phyloP scores from a whole-genome alignment of 2,329 filamentous ascomycete species.

The Alternaria alternata region DNA sequence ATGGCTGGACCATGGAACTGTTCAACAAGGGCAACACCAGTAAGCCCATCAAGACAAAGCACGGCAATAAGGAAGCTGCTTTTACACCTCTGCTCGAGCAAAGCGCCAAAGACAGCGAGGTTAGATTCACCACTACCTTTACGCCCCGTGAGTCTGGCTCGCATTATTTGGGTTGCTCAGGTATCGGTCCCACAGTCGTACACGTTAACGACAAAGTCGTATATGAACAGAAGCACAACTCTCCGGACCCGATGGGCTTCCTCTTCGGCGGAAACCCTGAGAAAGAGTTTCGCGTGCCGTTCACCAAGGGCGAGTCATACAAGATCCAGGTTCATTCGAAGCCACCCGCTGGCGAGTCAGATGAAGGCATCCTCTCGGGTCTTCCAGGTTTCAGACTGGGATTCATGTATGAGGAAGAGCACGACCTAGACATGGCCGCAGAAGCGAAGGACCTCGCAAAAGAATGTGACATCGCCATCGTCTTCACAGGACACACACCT shows the following conservation, averaged over 20 bases:
- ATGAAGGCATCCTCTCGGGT: slow-evolving; percentile 36
- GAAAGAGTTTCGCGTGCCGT: slow-evolving; percentile 65
- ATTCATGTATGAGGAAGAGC: slow-evolving; percentile 43
- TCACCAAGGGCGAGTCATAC: slow-evolving; percentile 69
- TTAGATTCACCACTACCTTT: slow-evolving; percentile 36
- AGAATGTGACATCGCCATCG: slow-evolving; percentile 39
- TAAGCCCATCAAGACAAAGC: slow-evolving; percentile 32
- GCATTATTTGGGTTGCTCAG: slow-evolving; percentile 47
- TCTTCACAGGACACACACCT: slow-evolving; percentile 48
- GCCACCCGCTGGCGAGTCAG: slow-evolving; percentile 59
- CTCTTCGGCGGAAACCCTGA: slow-evolving; percentile 71
- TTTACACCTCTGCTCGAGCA: slow-evolving; percentile 37
- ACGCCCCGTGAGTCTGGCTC: slow-evolving; percentile 34
- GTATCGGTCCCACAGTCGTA: slow-evolving; percentile 43
- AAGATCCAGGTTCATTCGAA: slow-evolving; percentile 65
- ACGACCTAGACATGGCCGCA: slow-evolving; percentile 39
- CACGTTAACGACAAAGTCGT: slow-evolving; percentile 38
- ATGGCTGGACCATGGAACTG: slow-evolving; percentile 44
- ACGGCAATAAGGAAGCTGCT: slow-evolving; percentile 35
- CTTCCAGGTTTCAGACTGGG: slow-evolving; percentile 46
- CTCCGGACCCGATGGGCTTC: slow-evolving; percentile 68
- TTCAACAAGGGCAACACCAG: slow-evolving; percentile 36
- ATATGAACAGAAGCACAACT: slow-evolving; percentile 56
- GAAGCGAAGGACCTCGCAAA: slow-evolving; percentile 37
- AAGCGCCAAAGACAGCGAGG: slow-evolving; percentile 34